Evolutionary conservation across 148 eudicot species (phyloP), one percentile per base, ranked within the genome.

Genomic region (Vaccinium corymbosum): DNA sequence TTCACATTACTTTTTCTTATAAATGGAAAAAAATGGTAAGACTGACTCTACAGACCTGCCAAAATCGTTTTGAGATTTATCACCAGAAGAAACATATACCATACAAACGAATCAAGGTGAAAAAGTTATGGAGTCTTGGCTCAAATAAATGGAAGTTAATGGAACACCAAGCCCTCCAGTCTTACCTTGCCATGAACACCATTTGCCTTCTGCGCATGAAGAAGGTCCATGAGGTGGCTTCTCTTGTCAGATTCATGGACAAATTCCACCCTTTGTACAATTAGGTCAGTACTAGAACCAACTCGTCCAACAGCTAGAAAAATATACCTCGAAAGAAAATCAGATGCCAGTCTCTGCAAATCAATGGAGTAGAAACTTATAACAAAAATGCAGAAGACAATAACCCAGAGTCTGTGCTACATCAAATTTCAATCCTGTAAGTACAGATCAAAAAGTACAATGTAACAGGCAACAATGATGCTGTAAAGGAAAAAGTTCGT

Each of bases 281-380:
- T 91, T 85, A 91, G 84, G 84, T 91, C 91, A 57, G 93, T 89
- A 81, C 93, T 91, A 15, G 93, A 91, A 70, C 91, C 93, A 80
- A 91, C 93, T 85, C 93, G 85, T 76, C 93, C 93, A 84, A 91
- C 93, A 81, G 93, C 91, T 86, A 91, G 79, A 82, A 91, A 91
- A 12, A 91, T 86, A 72, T 91, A 91, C 46, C 62, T 85, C 50
- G 93, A 71, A 20, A 91, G 90, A 87, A 91, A 91, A 75, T 91
- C 93, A 80, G 93, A 83, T 29, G 93, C 93, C 89, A 91, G 74
- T 85, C 89, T 86, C 91, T 91, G 90, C 88, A 87, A 74, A 76
- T 49, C 82, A 84, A 66, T 17, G 48, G 20, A 86, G 55, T 27
- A 55, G 35, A 55, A 19, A 29, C 5, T 35, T 77, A 71, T 13